Evolutionary conservation across 257 asterid genomes (phyloP).

Genomic region (Penstemon davidsonii): DNA sequence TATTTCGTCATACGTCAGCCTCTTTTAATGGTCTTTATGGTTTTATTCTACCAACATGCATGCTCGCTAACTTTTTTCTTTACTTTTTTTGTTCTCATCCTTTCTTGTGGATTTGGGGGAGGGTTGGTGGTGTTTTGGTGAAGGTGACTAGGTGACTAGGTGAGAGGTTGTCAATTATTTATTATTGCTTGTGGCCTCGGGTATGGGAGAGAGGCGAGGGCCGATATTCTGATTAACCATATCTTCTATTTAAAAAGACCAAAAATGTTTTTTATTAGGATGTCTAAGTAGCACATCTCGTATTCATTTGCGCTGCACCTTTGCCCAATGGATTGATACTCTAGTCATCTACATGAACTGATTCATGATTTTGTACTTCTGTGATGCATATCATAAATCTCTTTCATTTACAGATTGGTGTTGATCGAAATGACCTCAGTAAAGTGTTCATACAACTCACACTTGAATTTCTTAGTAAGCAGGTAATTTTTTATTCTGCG

Average conservation of each 20-base stretch:
- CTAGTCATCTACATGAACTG: conserved; percentile 8
- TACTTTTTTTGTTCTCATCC: not conserved
- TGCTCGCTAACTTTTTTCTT: conserved; percentile 3
- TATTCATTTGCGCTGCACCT: conserved; percentile 17
- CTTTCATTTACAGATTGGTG: conserved; percentile 68
- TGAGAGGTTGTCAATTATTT: not conserved
- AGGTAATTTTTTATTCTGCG: conserved; percentile 46
- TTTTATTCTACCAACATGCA: not conserved
- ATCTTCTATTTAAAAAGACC: conserved; percentile 10
- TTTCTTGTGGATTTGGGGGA: not conserved
- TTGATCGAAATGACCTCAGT: conserved; percentile 66
- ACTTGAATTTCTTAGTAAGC: conserved; percentile 83
- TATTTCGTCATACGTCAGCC: not conserved
- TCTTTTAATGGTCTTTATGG: not conserved
- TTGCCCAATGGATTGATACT: conserved; percentile 12
- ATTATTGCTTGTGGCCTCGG: conserved; percentile 1
- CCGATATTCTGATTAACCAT: conserved; percentile 1
- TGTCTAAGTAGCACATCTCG: conserved; percentile 10
- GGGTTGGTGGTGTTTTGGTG: not conserved
- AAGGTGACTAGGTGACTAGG: not conserved
- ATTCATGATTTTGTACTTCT: conserved; percentile 19
- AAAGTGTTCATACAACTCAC: conserved; percentile 87
- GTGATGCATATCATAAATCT: conserved; percentile 14
- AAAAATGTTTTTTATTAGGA: not conserved
- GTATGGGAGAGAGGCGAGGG: not conserved